Percentiles rank a stretch among this genome's conserved stretches.
These are phyloP conservation scores for Prunus dulcis DNA, from an alignment of 306 rosid genomes.

Conservation along the genomic window DNA sequence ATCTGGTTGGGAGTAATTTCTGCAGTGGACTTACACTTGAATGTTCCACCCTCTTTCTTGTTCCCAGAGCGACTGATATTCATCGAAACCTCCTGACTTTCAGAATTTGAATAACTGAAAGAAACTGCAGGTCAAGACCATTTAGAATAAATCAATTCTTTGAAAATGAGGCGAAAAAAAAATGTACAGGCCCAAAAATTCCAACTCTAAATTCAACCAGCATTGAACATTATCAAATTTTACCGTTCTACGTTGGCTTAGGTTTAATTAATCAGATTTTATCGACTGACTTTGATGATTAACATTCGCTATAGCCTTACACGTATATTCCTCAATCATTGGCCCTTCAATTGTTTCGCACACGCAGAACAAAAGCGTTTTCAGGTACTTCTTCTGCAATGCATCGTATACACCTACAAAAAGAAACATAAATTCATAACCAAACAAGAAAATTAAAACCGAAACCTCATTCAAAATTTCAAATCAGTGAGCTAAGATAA, in stretches of 20 bases:
- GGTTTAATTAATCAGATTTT: not conserved
- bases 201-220: constrained; percentile 3
- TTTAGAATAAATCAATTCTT: constrained; percentile 7
- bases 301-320: constrained; percentile 40
- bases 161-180: not conserved
- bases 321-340: constrained; percentile 94
- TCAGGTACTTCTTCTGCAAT: constrained; percentile 75
- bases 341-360: constrained; percentile 87
- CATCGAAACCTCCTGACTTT: constrained; percentile 80
- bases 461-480: not conserved
- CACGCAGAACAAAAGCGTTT: constrained; percentile 81
- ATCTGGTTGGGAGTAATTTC: constrained; percentile 92
- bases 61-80: constrained; percentile 76
- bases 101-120: constrained; percentile 74
- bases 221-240: not conserved
- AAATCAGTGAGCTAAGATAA: not conserved
- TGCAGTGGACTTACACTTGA: constrained; percentile 65
- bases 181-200: not conserved
- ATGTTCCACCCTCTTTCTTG: constrained; percentile 73
- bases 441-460: not conserved
- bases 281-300: not conserved
- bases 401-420: constrained; percentile 88
- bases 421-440: not conserved
- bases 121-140: constrained; percentile 57
- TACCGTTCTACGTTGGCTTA: too few relatives aligned